phyloP scores from a whole-genome alignment of 768 basidiomycete genomes.

The Agaricus sinodeliciosus region DNA sequence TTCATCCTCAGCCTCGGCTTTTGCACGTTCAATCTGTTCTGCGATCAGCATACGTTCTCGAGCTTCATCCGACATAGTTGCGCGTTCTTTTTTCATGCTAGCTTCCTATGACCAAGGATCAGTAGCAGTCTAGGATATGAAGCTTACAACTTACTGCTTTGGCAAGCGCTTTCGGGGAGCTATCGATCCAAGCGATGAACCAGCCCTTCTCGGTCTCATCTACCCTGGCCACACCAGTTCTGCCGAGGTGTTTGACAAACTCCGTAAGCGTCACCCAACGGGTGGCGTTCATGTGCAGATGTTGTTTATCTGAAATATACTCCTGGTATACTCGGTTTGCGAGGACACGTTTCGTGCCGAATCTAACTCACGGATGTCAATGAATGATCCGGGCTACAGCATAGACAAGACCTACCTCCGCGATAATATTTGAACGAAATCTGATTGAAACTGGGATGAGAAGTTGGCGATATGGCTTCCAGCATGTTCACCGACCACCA shows the following conservation, averaged over 20 bases:
- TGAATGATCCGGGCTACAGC: conserved; percentile 5
- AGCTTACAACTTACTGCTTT: conserved; percentile 55
- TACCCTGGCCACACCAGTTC: conserved; percentile 80
- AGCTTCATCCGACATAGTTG: conserved; percentile 90
- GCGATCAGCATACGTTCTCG: conserved; percentile 84
- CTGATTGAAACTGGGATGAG: conserved; percentile 81
- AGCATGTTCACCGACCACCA: conserved; percentile 92
- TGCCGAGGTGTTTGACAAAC: conserved; percentile 85
- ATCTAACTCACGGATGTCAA: conserved; percentile 33
- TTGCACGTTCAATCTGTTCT: conserved; percentile 91
- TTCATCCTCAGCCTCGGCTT: conserved; percentile 34
- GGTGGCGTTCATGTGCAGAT: conserved; percentile 98
- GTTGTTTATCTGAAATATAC: conserved; percentile 89
- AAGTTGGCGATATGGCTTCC: conserved; percentile 89
- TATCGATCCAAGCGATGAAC: conserved; percentile 98
- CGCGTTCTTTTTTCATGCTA: conserved; percentile 85
- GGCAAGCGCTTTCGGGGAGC: conserved; percentile 87
- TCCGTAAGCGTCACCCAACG: conserved; percentile 98
- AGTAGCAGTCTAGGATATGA: conserved; percentile 3
- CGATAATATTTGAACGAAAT: conserved; percentile 87
- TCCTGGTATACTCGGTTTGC: conserved; percentile 98
- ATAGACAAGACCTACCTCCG: conserved; percentile 49
- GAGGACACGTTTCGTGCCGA: conserved; percentile 90
- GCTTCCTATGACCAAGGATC: conserved; percentile 49
- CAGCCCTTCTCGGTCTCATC: conserved; percentile 99